Evolutionary conservation across 2,329 filamentous ascomycete genomes (phyloP), one percentile per base, ranked within the genome.

Genomic region (Conoideocrella luteorostrata): DNA sequence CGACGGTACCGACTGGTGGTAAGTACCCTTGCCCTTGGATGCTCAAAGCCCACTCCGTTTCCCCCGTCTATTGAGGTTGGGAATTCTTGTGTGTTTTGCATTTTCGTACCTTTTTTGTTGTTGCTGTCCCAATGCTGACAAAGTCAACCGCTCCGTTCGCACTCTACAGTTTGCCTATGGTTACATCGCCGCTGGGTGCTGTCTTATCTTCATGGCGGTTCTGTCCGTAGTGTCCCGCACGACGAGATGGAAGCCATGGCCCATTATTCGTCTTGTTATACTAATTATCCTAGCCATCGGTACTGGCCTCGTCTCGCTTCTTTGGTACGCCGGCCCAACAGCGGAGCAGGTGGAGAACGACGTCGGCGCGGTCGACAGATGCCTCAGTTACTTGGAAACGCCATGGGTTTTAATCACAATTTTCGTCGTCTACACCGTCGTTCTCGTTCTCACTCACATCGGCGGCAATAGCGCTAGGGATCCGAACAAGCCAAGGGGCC

Each of bases 141-240:
- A n/a, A n/a, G n/a, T n/a, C n/a, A n/a, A n/a, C n/a, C n/a, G n/a
- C n/a, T n/a, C n/a, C n/a, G n/a, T n/a, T n/a, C n/a, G n/a, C n/a
- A n/a, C n/a, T n/a, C 20, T n/a, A 12, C 26, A 65, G 61, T 66
- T 66, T 43, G 52, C 57, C 15, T 65, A 61, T 38, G 59, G 56
- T 6, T 67, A 63, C 39, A 49, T 66, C 23, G 53, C 58, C 11
- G 57, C 57, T 3, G 63, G 61, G 1, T 39, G 52, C 39, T 57
- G 58, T 18, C 50, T 66, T 20, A 48, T 60, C 18, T 47, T 66
- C 12, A 59, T 66, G 56, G 50, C 54, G 2, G 4, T 56, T 5
- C 56, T 67, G 7, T 52, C 58, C 30, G 42, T 61, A 30, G 40
- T 64, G 26, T 52, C 61, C 2, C 59, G 62, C 18, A 56, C 52